phyloP scores from a whole-genome alignment of 1,284 basidiomycete species.

The Fomitopsis schrenkii region DNA sequence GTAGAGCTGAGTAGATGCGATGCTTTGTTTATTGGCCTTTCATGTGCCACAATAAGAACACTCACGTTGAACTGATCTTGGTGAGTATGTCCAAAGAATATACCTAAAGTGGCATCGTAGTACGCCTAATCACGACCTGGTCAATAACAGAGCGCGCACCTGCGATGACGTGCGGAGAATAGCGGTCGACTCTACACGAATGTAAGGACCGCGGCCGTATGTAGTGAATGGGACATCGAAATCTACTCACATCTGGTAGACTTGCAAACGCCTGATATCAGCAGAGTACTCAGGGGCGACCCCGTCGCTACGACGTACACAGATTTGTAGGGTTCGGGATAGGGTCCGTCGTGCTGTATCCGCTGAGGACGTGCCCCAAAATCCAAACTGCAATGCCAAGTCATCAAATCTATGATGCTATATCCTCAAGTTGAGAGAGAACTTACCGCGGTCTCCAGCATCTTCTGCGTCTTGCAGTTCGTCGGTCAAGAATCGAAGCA shows the following conservation, averaged over 20 bases:
- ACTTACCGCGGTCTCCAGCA: conserved; percentile 55
- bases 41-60: neutral
- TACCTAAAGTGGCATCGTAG: neutral
- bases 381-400: conserved; percentile 60
- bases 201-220: conserved; percentile 6
- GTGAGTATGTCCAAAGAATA: conserved; percentile 70
- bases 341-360: conserved; percentile 71
- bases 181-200: conserved; percentile 65
- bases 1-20: conserved; percentile 46
- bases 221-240: conserved; percentile 8
- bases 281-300: neutral
- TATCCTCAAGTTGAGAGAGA: neutral
- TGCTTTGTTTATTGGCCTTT: too few species aligned
- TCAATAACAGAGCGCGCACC: conserved; percentile 33
- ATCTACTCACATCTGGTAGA: conserved; percentile 64
- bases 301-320: conserved; percentile 57
- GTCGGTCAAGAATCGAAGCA: conserved; percentile 76
- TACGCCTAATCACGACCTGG: conserved; percentile 21
- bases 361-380: conserved; percentile 72
- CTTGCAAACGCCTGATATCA: conserved; percentile 27
- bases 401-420: neutral
- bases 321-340: conserved; percentile 59
- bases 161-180: conserved; percentile 72
- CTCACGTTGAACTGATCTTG: conserved; percentile 71
- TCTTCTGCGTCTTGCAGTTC: conserved; percentile 79